Base-by-base conservation (phyloP, 768 basidiomycete genomes). In the Rubroboletus satanas region DNA sequence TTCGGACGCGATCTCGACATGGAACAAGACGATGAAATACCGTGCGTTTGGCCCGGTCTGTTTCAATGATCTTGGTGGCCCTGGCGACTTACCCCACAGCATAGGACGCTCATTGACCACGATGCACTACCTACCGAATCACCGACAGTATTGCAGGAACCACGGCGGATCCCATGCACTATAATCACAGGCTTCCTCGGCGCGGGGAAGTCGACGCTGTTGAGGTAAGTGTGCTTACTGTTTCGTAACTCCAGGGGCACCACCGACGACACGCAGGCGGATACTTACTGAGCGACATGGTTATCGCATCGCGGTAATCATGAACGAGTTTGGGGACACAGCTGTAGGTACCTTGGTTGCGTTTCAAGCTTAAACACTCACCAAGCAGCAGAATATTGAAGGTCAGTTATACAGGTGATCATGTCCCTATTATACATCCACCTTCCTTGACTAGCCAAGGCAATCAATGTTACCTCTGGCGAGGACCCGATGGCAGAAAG, bases 321-420 rank as follows among this genome's bases (percentile, higher is more conserved):
- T 97, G 92, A 97, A 96, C 66, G 93, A 95, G 71, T 98, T 98
- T 67, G 96, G 93, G 9, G 94, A 97, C 67, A 94, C 94, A 18
- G 91, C 92, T 62, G 90, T 91, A 64, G 66, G 84, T 75, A 36
- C 38, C 42, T 38, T 39, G 46, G 36, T 51, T 36, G 32, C 32
- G 17, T 35, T 45, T 57, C 55, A 23, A 51, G 23, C 45, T 49
- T 59, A 43, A 66, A 61, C 36, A 62, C 66, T 60, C 47, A 66
- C 43, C 52, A 47, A 21, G 17, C 21, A 28, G 9, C 63, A 91
- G 89, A 96, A 93, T 65, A 97, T 98, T 52, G 95, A 98, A 83
- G 84, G 95, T 94, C 47, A 54, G 75, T 64, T 44, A 23, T 36
- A 58, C 23, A 4, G 21, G 28, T 12, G 18, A 28, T 14, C 26